Evolutionary conservation across 2,329 filamentous ascomycete genomes (phyloP), one percentile per base, ranked within the genome.

Genomic region (Coleophoma eucalyptorum): DNA sequence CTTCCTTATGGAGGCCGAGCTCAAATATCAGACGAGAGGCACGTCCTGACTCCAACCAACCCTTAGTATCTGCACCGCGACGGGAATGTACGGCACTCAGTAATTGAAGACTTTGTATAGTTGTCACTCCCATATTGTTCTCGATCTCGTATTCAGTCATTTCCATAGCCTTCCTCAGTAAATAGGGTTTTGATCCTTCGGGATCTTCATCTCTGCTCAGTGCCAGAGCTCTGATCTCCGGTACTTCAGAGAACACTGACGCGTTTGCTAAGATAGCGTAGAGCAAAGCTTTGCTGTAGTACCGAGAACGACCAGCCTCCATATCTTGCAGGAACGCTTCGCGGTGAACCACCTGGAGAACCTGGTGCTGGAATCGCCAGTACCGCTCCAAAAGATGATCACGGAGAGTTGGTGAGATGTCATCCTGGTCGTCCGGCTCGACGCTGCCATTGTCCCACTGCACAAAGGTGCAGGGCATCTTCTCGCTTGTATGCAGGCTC

Each of bases 211-310:
- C 15, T n/a, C n/a, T n/a, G 42, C 8, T 19, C 19, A 44, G 21
- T 8, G 42, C n/a, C 19, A 44, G 42, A 21, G 19, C 19, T 13
- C 42, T 16, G 8, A 44, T 20, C 7, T 44, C 21, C 20, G 16
- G 16, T 8, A 15, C 15, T 21, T 44, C 42, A 21, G 42, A 44
- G 20, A 19, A 20, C 20, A 16, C 31, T 15, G 42, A 13, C 15
- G 42, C 42, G 19, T 5, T 20, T 10, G 20, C 42, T 8, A 44
- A 44, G 8, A 44, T 44, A 21, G 16, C 19, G 31, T 44, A 44
- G 15, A 44, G 20, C 42, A 44, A 44, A 19, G 16, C n/a, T 26
- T 44, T 44, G 21, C 42, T 44, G 42, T 44, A 44, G n/a, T 44
- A 44, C 8, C 8, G 16, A 21, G 16, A 19, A 13, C 21, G 42